Evolutionary conservation across 129 eudicot genomes (phyloP).

Genomic region (Flaveria sonorensis): DNA sequence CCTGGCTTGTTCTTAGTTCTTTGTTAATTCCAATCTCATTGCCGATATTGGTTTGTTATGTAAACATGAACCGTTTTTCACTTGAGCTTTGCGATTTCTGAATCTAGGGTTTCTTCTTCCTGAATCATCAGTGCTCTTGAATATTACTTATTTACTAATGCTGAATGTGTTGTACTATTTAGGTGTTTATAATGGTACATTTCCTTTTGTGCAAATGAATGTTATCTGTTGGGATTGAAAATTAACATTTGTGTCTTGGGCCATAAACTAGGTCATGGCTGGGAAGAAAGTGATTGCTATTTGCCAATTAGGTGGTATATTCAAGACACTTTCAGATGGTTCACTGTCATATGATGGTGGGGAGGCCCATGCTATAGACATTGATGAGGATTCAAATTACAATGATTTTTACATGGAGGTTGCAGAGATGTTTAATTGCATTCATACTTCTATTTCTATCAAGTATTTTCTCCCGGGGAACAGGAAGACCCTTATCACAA

Average conservation of each 20-base stretch:
- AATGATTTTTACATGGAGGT: conserved; percentile 64
- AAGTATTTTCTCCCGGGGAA: conserved; percentile 94
- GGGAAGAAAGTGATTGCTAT: conserved; percentile 79
- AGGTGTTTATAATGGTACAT: background rate
- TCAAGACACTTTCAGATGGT: conserved; percentile 69
- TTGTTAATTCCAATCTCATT: conserved; percentile 15
- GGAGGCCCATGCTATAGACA: conserved; percentile 97
- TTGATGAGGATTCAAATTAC: conserved; percentile 67
- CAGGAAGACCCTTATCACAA: conserved; percentile 77
- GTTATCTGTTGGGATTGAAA: conserved; percentile 11
- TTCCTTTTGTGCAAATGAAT: background rate
- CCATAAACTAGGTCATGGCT: conserved; percentile 47
- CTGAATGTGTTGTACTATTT: conserved; percentile 16
- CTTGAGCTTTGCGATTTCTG: background rate
- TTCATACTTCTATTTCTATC: conserved; percentile 40
- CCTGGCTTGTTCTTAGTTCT: background rate
- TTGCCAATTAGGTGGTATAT: conserved; percentile 89
- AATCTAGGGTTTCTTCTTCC: conserved; percentile 31
- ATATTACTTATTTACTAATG: background rate
- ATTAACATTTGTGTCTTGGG: conserved; percentile 25
- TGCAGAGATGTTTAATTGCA: conserved; percentile 81
- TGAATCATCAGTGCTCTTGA: background rate
- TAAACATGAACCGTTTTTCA: conserved; percentile 7
- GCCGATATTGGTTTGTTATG: background rate
- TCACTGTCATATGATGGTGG: conserved; percentile 77